phyloP scores from a whole-genome alignment of 2,329 filamentous ascomycete genomes.

The Penicillium sp. region DNA sequence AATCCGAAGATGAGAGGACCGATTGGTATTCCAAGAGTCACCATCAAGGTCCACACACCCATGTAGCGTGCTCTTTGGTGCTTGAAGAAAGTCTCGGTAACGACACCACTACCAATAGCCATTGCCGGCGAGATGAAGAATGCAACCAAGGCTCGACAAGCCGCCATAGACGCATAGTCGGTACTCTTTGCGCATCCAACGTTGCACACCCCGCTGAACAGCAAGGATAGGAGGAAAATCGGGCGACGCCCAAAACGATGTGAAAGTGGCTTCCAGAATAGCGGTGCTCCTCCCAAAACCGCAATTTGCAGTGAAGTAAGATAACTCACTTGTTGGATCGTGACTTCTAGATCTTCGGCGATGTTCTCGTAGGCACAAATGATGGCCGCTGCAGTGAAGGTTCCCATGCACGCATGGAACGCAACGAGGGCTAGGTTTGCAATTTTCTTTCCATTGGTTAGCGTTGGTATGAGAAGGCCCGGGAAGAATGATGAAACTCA shows the following conservation, averaged over 20 bases:
- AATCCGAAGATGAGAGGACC: slow-evolving; percentile 41
- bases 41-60: slow-evolving; percentile 58
- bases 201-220: slow-evolving; percentile 53
- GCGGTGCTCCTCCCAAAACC: slow-evolving; percentile 55
- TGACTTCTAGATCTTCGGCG: slow-evolving; percentile 51
- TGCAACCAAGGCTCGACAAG: slow-evolving; percentile 52
- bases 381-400: slow-evolving; percentile 57
- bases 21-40: slow-evolving; percentile 51
- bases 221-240: slow-evolving; percentile 55
- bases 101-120: slow-evolving; percentile 57
- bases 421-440: slow-evolving; percentile 57
- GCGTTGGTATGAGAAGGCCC: neutral
- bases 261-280: slow-evolving; percentile 61
- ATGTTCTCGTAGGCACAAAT: slow-evolving; percentile 58
- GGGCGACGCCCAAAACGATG: slow-evolving; percentile 58
- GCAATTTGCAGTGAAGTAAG: slow-evolving; percentile 59
- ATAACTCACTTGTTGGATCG: slow-evolving; percentile 54
- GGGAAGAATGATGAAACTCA: slow-evolving; percentile 11
- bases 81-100: slow-evolving; percentile 59
- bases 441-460: slow-evolving; percentile 45
- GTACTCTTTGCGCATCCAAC: slow-evolving; percentile 56
- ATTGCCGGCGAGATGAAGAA: slow-evolving; percentile 58
- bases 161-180: slow-evolving; percentile 53
- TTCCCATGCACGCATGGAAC: slow-evolving; percentile 60
- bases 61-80: slow-evolving; percentile 55